Conservation (phyloP, 2,329 filamentous ascomycete species). For the Chaetomium globosum region DNA sequence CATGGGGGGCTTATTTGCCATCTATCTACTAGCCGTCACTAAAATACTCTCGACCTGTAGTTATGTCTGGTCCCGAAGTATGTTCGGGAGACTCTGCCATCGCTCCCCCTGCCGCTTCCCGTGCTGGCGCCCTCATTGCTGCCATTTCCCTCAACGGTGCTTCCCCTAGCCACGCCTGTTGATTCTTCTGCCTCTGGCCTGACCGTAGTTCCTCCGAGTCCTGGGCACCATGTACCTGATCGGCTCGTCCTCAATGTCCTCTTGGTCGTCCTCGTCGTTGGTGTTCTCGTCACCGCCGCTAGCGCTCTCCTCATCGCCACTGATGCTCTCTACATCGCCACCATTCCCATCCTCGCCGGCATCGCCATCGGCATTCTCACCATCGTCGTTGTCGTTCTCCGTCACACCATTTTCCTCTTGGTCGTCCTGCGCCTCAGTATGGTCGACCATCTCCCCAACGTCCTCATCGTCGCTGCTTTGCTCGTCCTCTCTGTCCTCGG, state of each 20-base stretch:
- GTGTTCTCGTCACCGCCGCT: background rate
- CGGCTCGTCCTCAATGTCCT: background rate
- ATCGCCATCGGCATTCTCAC: background rate
- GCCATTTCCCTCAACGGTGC: too few species aligned
- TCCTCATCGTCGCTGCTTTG: background rate
- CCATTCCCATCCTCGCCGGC: too few species aligned
- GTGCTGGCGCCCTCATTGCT: too few species aligned
- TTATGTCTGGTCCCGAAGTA: too few species aligned
- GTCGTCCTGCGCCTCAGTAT: background rate
- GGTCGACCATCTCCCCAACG: background rate
- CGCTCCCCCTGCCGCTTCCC: too few species aligned
- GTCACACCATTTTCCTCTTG: background rate
- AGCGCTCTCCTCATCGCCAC: too few species aligned
- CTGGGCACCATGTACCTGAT: background rate
- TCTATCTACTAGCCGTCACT: background rate
- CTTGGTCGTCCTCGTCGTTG: background rate
- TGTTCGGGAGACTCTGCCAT: too few species aligned
- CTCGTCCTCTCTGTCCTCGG: background rate
- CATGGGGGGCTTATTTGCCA: too few species aligned
- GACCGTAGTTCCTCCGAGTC: too few species aligned
- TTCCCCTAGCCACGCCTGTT: background rate
- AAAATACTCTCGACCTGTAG: too few species aligned
- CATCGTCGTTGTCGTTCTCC: background rate
- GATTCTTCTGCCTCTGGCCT: background rate
- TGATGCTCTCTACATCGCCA: too few species aligned